These are phyloP conservation scores for Trichoderma polysporum DNA, from an alignment of 2,329 filamentous ascomycete species.

Conservation along the genomic window DNA sequence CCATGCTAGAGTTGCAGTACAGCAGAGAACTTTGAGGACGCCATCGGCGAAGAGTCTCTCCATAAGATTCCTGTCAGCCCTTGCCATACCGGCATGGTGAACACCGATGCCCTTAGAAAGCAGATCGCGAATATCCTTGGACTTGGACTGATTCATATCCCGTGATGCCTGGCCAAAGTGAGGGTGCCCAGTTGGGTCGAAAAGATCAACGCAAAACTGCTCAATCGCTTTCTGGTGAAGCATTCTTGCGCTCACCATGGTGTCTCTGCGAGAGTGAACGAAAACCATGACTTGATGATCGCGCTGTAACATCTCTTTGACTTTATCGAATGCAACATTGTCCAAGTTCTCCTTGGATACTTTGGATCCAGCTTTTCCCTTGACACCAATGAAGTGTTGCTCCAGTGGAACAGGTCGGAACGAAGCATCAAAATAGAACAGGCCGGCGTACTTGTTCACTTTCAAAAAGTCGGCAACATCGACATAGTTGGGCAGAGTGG, in stretches of 20 bases:
- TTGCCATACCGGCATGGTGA: slow-evolving; percentile 95
- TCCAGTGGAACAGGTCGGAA: slow-evolving; percentile 95
- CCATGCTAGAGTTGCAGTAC: slow-evolving; percentile 96
- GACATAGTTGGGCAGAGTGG: slow-evolving; percentile 92
- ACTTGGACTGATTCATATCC: slow-evolving; percentile 83
- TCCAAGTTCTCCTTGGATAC: slow-evolving; percentile 88
- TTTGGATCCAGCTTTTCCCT: slow-evolving; percentile 80
- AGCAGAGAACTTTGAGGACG: slow-evolving; percentile 95
- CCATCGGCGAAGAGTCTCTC: slow-evolving; percentile 88
- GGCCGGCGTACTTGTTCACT: slow-evolving; percentile 85
- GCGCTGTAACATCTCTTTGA: slow-evolving; percentile 83
- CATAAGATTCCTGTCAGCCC: slow-evolving; percentile 92
- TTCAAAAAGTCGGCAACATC: slow-evolving; percentile 97
- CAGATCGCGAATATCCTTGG: slow-evolving; percentile 83
- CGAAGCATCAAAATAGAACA: slow-evolving; percentile 96
- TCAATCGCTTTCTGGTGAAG: slow-evolving; percentile 85
- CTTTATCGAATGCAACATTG: slow-evolving; percentile 85
- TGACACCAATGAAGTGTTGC: slow-evolving; percentile 96
- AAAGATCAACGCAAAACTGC: slow-evolving; percentile 73
- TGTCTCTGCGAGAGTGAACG: slow-evolving; percentile 95
- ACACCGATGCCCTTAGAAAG: slow-evolving; percentile 89
- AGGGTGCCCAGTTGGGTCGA: slow-evolving; percentile 77
- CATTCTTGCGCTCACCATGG: slow-evolving; percentile 81
- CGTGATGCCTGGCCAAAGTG: slow-evolving; percentile 75
- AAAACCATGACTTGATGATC: slow-evolving; percentile 99